These are phyloP conservation scores for Tetraselmis striata DNA, from an alignment of 139 green algal genomes.

Conservation along the genomic window DNA sequence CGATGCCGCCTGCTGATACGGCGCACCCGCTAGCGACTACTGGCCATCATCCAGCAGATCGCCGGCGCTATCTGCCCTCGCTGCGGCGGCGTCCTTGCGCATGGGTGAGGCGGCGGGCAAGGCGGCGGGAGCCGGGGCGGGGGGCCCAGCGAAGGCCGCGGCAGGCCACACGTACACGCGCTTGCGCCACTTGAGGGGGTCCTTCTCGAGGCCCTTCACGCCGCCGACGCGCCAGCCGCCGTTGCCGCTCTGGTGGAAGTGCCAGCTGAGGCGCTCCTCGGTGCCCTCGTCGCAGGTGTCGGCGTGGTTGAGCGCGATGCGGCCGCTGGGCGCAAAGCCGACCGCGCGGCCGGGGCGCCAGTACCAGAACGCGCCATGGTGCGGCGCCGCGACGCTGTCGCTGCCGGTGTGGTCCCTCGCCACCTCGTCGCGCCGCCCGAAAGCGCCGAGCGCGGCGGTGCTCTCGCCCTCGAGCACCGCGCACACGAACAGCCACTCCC, in stretches of 20 bases:
- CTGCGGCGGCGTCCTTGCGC: no score
- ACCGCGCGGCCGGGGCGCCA: not conserved
- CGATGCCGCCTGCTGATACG: no score
- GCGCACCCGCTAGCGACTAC: no score
- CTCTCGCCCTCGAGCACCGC: not conserved
- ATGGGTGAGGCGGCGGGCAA: not conserved
- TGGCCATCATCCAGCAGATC: no score
- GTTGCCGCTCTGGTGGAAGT: slow-evolving; percentile 8
- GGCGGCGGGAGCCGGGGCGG: not conserved
- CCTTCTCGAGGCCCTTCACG: not conserved
- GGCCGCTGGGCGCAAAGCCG: not conserved
- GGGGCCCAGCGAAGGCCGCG: no score
- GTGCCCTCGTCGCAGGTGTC: slow-evolving; percentile 5
- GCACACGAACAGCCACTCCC: not conserved
- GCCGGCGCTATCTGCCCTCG: no score
- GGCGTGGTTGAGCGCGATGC: not conserved
- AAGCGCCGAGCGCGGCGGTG: not conserved
- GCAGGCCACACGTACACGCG: not conserved
- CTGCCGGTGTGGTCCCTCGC: not conserved
- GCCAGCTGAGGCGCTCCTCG: slow-evolving; percentile 5
- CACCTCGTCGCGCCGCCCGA: not conserved
- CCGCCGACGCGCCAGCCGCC: not conserved
- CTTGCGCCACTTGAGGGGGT: not conserved
- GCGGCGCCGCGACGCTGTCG: not conserved
- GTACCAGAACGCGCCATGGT: slow-evolving; percentile 4